A percentile compares a stretch with the other conserved stretches of the same genome.
phyloP scores from a whole-genome alignment of 1,284 basidiomycete species.

The Ustilago nuda region DNA sequence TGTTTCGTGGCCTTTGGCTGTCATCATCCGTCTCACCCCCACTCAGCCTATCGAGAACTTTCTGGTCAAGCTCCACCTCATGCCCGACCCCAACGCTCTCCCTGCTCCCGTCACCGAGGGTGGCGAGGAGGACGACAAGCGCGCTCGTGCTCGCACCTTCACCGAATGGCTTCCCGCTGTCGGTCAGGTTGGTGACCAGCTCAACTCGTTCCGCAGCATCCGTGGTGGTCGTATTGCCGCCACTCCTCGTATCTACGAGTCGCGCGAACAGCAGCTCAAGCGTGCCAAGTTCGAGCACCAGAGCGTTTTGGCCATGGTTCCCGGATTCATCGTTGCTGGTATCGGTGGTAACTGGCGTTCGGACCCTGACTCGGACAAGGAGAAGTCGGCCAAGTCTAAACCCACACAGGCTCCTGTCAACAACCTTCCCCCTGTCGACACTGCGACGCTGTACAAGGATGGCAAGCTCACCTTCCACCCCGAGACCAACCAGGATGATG shows the following conservation, averaged over 20 bases:
- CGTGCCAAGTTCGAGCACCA: slow-evolving; percentile 72
- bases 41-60: slow-evolving; percentile 81
- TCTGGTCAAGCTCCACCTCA: slow-evolving; percentile 77
- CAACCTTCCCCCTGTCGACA: slow-evolving; percentile 39
- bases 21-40: slow-evolving; percentile 83
- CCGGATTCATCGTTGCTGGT: slow-evolving; percentile 61
- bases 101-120: slow-evolving; percentile 72
- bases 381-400: slow-evolving; percentile 9
- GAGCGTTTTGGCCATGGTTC: slow-evolving; percentile 76
- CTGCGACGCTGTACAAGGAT: slow-evolving; percentile 59
- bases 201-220: slow-evolving; percentile 56
- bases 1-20: slow-evolving; percentile 88
- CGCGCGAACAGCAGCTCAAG: slow-evolving; percentile 58
- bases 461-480: slow-evolving; percentile 88
- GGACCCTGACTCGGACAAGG: slow-evolving; percentile 72
- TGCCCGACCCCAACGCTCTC: slow-evolving; percentile 78
- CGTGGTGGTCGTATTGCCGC: slow-evolving; percentile 81
- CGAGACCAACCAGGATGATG: slow-evolving; percentile 75
- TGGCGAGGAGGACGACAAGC: slow-evolving; percentile 49
- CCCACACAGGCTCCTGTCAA: slow-evolving; percentile 1
- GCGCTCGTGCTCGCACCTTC: slow-evolving; percentile 73
- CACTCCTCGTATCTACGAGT: slow-evolving; percentile 66
- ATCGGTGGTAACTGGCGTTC: slow-evolving; percentile 63
- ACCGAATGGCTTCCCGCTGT: slow-evolving; percentile 78
- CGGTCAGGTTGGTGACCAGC: slow-evolving; percentile 72